Evolutionary conservation across 1,284 basidiomycete species (phyloP).

Genomic region (Erythrobasidium hasegawianum): DNA sequence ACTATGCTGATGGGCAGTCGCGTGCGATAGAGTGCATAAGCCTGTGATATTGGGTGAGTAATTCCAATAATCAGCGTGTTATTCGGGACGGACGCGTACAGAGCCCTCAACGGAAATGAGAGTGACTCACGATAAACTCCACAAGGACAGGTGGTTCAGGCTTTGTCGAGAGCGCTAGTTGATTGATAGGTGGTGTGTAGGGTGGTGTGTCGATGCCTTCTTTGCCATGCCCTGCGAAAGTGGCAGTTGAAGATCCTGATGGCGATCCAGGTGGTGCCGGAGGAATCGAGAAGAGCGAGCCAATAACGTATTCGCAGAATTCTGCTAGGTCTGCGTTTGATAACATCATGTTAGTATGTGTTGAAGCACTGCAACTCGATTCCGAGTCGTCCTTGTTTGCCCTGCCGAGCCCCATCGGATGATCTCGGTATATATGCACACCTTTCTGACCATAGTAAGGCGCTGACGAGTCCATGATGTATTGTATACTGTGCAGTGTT

Average conservation of each 20-base stretch:
- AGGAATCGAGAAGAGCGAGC: conserved; percentile 40
- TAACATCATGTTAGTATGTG: too few relatives aligned
- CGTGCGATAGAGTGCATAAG: conserved; percentile 83
- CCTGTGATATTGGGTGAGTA: too few relatives aligned
- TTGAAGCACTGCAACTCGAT: too few relatives aligned
- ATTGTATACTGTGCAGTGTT: too few relatives aligned
- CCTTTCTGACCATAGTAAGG: conserved; percentile 24
- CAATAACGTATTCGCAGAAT: conserved; percentile 45
- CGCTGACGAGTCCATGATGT: too few relatives aligned
- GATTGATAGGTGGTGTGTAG: conserved; percentile 34
- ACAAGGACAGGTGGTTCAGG: conserved; percentile 41
- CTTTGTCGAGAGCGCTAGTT: neutral
- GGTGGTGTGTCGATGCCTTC: conserved; percentile 37
- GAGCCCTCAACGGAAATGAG: neutral
- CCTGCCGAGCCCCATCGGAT: too few relatives aligned
- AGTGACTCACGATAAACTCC: conserved; percentile 45
- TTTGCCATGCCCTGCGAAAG: conserved; percentile 1
- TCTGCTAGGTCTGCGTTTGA: conserved; percentile 41
- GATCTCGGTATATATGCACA: neutral
- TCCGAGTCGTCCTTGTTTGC: too few relatives aligned
- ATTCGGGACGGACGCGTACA: neutral
- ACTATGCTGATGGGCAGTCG: conserved; percentile 76
- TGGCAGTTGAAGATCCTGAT: conserved; percentile 2
- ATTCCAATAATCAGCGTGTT: neutral
- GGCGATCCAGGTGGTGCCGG: conserved; percentile 21